A percentile compares a stretch with the other conserved stretches of the same genome.
Conservation (phyloP, 1,284 basidiomycete species). For the Spongispora temasekensis region DNA sequence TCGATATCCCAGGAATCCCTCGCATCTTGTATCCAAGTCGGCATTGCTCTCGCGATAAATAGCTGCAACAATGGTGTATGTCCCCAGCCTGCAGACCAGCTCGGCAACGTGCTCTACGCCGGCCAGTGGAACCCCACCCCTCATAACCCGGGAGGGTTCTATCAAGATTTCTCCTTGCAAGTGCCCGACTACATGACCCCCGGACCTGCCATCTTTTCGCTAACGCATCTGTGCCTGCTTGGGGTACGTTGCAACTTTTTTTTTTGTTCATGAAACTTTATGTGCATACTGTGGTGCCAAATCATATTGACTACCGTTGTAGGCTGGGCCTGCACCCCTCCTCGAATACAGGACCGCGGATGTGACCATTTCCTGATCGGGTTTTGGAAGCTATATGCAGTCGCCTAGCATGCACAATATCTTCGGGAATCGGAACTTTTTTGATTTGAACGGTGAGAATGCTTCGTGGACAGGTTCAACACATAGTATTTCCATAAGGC, state of each 20-base stretch:
- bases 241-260: constrained; percentile 33
- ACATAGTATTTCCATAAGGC: no score
- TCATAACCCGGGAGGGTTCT: constrained; percentile 24
- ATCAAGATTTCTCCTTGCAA: constrained; percentile 34
- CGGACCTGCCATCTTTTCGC: constrained; percentile 32
- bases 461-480: no score
- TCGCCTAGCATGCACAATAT: no score
- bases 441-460: no score
- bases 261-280: constrained; percentile 7
- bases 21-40: constrained; percentile 26
- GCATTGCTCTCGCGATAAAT: constrained; percentile 32
- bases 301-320: neutral
- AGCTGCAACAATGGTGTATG: constrained; percentile 22
- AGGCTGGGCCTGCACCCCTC: constrained; percentile 27
- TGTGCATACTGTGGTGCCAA: neutral
- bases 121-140: constrained; percentile 30
- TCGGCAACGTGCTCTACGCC: constrained; percentile 33
- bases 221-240: constrained; percentile 34
- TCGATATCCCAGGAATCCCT: constrained; percentile 20
- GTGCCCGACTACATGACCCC: constrained; percentile 6
- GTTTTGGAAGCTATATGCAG: no score
- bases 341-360: constrained; percentile 30
- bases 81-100: constrained; percentile 20
- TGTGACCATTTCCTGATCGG: constrained; percentile 13
- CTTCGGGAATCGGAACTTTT: no score